These are phyloP conservation scores for Trametes sp. DNA, from an alignment of 1,284 basidiomycete species.

Conservation along the genomic window DNA sequence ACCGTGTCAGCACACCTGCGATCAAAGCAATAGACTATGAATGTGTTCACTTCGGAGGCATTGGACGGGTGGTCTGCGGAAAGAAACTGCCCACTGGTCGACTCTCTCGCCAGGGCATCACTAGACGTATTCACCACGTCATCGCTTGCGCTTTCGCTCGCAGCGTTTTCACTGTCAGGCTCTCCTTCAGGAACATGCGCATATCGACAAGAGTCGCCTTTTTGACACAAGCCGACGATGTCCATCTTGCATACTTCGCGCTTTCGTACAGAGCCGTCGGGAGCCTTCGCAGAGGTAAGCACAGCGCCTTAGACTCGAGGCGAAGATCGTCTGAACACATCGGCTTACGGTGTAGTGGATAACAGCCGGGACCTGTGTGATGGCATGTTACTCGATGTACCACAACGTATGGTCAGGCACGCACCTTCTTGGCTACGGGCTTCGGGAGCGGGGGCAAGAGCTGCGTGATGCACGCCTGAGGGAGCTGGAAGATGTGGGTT, in stretches of 20 bases:
- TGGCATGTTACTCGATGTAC: not conserved
- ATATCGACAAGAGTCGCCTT: slow-evolving; percentile 18
- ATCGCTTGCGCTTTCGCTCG: too few species aligned
- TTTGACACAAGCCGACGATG: slow-evolving; percentile 15
- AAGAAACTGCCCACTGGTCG: too few species aligned
- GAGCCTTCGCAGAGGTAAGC: not conserved
- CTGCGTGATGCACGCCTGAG: slow-evolving; percentile 8
- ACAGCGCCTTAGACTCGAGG: too few species aligned
- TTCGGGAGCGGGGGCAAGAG: not conserved
- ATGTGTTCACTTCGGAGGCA: too few species aligned
- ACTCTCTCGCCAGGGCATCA: too few species aligned
- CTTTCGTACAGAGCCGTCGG: slow-evolving; percentile 8
- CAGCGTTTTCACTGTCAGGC: not conserved
- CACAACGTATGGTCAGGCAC: not conserved
- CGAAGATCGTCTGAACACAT: not conserved
- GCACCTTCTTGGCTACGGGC: not conserved
- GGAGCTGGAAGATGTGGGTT: slow-evolving; percentile 17
- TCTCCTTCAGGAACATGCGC: slow-evolving; percentile 8
- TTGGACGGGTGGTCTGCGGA: too few species aligned
- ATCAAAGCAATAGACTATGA: too few species aligned
- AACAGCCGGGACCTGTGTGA: not conserved
- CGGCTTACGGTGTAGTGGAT: not conserved
- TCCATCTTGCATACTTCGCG: slow-evolving; percentile 24
- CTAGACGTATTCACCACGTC: too few species aligned
- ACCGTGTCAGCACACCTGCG: too few species aligned